Base-by-base conservation (phyloP, 257 asterid genomes). In the Solanum sejunctum region DNA sequence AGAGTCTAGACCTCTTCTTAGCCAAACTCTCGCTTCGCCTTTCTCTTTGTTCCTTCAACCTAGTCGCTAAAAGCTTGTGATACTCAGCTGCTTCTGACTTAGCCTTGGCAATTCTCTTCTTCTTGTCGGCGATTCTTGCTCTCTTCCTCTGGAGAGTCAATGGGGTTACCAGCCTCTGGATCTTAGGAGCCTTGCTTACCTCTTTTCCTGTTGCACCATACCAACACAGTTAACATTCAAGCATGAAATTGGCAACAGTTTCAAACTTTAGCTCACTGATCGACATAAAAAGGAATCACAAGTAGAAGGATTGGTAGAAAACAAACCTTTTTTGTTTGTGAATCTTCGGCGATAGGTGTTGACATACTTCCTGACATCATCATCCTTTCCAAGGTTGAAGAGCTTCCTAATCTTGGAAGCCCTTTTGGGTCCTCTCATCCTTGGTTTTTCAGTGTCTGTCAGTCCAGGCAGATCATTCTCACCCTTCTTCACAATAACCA, bases 351-450 rank as follows among this genome's bases (percentile, higher is more conserved):
- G 83, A 12, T 78, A 78, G 83, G 83, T 78, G 58, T 78, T 78
- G 51, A 78, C 83, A 6, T 78, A 78, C 83, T 78, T 78, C 83
- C 83, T 78, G 16, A 78, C 83, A 6, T 78, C 83, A 11, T 78
- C 83, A 1, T 78, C 83, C 51, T 78, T 78, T 18, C 47, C 43
- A 52, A 78, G 83, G 66, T 78, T 78, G 83, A 78, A 78, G 66
- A 78, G 83, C 83, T 78, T 78, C 83, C 83, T 78, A 16, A 78
- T 78, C 66, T 78, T 78, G 66, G 83, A 78, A 52, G 83, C 83
- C 66, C 83, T 78, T 28, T 78, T 78, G 83, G 83, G 83, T 10
- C 83, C 83, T 17, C 66, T 78, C 83, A 78, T 78, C 49, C 83
- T 78, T 28, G 83, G 83, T 10, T 78, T 78, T 11, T 78, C 83